Base-by-base conservation (phyloP, 1,139 yeast species). In the Suhomyces terraborum region DNA sequence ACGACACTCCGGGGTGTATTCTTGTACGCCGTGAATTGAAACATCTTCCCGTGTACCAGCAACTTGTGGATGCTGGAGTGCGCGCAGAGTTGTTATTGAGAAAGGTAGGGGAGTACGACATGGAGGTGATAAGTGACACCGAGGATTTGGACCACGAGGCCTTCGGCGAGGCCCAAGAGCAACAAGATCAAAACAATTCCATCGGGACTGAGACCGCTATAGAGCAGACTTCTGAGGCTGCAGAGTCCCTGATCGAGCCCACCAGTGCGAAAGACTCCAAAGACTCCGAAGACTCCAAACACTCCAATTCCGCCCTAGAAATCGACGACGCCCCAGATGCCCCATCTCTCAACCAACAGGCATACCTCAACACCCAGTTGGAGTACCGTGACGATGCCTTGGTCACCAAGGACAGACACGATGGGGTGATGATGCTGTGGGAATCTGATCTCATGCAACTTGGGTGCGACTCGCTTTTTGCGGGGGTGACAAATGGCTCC, bases 371-470 rank as follows among this genome's bases (percentile, higher is more conserved):
- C 10, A 79, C 93, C 5, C 74, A 82, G 51, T 69, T 91, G 30
- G 82, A 80, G 53, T 91, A 88, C 59, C 77, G 76, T 16, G 84
- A 84, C 39, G 81, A 77, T 49, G 82, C 93, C 0, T 71, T 91
- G 18, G 69, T 86, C 25, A 91, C 98, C 2, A 74, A 79, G 46
- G 80, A 78, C 22, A 73, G 82, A 45, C 75, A 80, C 36, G 98
- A 91, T 55, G 98, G 97, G 20, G 97, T 91, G 3, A 91, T 91
- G 98, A 91, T 91, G 98, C 84, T 85, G 51, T 91, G 98, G 98
- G 98, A 91, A 61, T 75, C 80, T 4, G 80, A 81, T 21, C 73
- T 91, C 42, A 91, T 91, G 98, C 69, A 74, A 45, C 70, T 82
- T 17, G 95, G 95, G 1, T 84, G 95, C 43, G 81, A 84, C 20